These are phyloP conservation scores for Ammopiptanthus mongolicus DNA, from an alignment of 306 rosid genomes.

Conservation along the genomic window DNA sequence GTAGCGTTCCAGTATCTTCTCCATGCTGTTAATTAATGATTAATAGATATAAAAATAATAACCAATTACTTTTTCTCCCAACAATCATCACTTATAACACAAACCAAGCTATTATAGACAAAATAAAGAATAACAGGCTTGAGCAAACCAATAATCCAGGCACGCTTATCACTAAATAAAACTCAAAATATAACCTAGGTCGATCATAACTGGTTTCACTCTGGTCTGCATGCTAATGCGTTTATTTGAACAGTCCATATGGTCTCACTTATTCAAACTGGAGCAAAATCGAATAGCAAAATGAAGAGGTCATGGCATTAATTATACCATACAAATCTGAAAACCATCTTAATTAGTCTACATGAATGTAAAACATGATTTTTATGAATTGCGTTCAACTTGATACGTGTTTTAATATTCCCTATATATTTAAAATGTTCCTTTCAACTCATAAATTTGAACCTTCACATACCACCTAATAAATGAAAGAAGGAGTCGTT, in stretches of 20 bases:
- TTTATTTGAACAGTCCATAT: background rate
- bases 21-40: constrained; percentile 63
- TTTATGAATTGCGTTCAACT: background rate
- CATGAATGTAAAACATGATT: background rate
- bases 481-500: too few species aligned
- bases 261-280: background rate
- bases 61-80: background rate
- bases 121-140: background rate
- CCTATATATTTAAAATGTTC: background rate
- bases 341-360: background rate
- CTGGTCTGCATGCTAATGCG: background rate
- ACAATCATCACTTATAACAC: background rate
- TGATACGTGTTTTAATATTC: background rate
- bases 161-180: background rate
- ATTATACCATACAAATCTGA: background rate
- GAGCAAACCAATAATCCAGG: background rate
- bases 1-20: constrained; percentile 81
- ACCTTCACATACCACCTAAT: too few species aligned
- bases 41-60: background rate
- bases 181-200: background rate
- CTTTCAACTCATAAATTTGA: background rate
- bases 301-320: background rate
- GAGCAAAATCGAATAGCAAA: background rate
- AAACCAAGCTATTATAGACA: too few species aligned
- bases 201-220: background rate